These are phyloP conservation scores for Talaromyces marneffei DNA, from an alignment of 2,329 filamentous ascomycete species.

Conservation along the genomic window DNA sequence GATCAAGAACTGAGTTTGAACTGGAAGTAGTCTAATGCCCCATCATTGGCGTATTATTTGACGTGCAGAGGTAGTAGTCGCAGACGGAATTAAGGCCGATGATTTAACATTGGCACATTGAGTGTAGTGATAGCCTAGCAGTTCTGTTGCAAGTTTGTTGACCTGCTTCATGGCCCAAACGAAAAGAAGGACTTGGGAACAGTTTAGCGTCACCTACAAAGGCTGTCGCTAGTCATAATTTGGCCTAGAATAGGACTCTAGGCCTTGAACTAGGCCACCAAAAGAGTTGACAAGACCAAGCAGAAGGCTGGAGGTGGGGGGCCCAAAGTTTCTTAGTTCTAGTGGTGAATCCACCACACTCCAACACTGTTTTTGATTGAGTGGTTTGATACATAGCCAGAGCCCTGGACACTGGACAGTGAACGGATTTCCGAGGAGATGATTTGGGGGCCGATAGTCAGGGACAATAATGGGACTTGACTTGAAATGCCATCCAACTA, in stretches of 20 bases:
- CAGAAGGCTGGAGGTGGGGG: not conserved
- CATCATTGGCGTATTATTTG: not conserved
- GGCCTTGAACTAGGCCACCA: not conserved
- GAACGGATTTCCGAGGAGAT: not conserved
- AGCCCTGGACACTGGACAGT: not conserved
- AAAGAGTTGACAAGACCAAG: not conserved
- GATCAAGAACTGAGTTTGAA: not conserved
- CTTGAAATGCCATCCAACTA: not conserved
- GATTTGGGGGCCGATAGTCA: not conserved
- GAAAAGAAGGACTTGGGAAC: not conserved
- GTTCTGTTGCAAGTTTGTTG: not conserved
- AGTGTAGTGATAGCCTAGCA: not conserved
- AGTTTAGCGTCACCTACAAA: not conserved
- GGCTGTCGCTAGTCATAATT: not conserved
- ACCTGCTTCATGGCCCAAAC: not conserved
- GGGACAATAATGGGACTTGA: not conserved
- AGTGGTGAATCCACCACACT: not conserved
- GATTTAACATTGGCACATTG: not conserved
- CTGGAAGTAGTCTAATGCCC: not conserved
- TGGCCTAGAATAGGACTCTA: not conserved
- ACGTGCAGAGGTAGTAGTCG: not conserved
- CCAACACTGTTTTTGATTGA: not conserved
- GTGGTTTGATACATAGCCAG: not conserved
- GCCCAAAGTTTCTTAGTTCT: not conserved
- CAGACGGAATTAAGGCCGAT: not conserved